Base-by-base conservation (phyloP, 441 rosid genomes). In the Euphorbia celastroides region DNA sequence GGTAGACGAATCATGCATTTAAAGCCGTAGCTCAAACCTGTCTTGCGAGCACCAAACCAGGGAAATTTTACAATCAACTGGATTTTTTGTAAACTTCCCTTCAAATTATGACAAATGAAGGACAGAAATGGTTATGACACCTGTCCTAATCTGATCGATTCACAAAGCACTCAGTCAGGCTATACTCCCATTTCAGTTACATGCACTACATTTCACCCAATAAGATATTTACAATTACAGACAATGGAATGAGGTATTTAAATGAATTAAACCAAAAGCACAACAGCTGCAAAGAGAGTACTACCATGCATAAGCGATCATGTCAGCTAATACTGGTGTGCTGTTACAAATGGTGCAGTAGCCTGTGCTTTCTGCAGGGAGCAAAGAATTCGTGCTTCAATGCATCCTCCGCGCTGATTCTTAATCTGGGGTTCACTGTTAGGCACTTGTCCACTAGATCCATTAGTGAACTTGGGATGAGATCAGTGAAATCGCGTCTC, bases 401-500 rank as follows among this genome's bases (percentile, higher is more conserved):
- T 70, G 96, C 98, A 69, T 92, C 93, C 71, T 84, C 98, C 19
- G 97, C 87, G 52, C 90, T 86, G 73, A 92, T 88, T 72, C 97
- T 86, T 66, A 57, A 60, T 69, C 98, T 83, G 11, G 98, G 99
- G 71, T 95, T 95, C 61, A 90, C 96, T 0, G 85, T 81, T 78
- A 95, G 71, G 82, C 99, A 95, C 68, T 86, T 90, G 68, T 88
- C 96, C 65, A 95, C 83, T 1, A 92, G 93, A 75, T 92, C 93
- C 50, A 90, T 68, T 4, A 95, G 86, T 20, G 96, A 81, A 62
- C 13, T 51, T 1, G 97, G 97, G 57, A 89, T 69, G 67, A 26
- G 71, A 42, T 79, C 71, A 20, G 86, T 78, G 82, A 90, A 87
- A 28, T 79, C 95, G 36, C 68, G 79, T 74, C 93, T 86, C 82